Conservation (phyloP, 495 filamentous ascomycete species). For the Venustampulla echinocandica region DNA sequence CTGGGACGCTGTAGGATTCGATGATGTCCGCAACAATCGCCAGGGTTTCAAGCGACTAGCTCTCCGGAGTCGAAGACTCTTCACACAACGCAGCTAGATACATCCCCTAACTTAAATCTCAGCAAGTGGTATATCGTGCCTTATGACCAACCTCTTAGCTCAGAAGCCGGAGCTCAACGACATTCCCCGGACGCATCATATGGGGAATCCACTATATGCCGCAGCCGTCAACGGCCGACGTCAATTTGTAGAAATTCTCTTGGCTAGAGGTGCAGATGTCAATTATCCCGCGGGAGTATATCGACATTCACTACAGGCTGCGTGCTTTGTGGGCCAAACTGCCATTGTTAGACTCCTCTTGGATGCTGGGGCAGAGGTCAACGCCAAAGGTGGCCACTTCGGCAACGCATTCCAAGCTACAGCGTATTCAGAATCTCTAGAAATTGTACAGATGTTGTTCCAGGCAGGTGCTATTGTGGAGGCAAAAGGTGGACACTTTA, state of each 20-base stretch:
- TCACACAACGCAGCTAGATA: background rate
- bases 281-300: conserved; percentile 1
- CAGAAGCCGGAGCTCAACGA: background rate
- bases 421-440: too few relatives aligned
- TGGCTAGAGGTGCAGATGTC: conserved; percentile 16
- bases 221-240: conserved; percentile 1
- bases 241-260: conserved; percentile 11
- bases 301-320: conserved; percentile 15
- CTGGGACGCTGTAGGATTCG: background rate
- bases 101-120: background rate
- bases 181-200: background rate
- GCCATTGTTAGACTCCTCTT: conserved; percentile 16
- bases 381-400: conserved; percentile 14
- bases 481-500: too few relatives aligned
- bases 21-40: background rate
- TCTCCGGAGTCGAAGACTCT: background rate
- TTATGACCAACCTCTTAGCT: background rate
- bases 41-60: background rate
- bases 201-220: conserved; percentile 15
- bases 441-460: too few relatives aligned
- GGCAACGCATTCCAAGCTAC: conserved; percentile 1
- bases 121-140: background rate
- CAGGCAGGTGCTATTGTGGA: too few relatives aligned
- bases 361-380: conserved; percentile 18
- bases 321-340: background rate